Evolutionary conservation across 768 basidiomycete species (phyloP).

Genomic region (Trametes meyenii): DNA sequence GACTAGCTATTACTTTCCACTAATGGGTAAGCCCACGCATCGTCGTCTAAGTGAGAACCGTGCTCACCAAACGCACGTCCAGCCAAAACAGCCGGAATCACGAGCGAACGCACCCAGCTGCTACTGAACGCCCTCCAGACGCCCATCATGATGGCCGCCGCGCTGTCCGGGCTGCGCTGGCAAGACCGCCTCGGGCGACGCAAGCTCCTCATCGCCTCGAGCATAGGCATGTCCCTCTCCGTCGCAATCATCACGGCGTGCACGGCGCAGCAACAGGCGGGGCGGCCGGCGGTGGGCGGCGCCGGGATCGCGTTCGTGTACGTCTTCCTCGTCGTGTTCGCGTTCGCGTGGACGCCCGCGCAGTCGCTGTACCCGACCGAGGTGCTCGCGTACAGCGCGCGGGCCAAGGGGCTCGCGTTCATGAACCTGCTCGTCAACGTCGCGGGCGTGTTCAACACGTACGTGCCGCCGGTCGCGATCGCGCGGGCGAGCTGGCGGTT

Average conservation of each 20-base stretch:
- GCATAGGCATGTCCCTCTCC: slow-evolving; percentile 29
- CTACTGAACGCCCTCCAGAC: slow-evolving; percentile 34
- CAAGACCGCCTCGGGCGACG: slow-evolving; percentile 39
- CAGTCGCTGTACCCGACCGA: slow-evolving; percentile 66
- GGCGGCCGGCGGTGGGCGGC: slow-evolving; percentile 31
- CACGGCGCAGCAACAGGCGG: slow-evolving; percentile 34
- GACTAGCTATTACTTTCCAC: slow-evolving; percentile 35
- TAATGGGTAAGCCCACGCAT: slow-evolving; percentile 27
- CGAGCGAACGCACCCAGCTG: slow-evolving; percentile 31
- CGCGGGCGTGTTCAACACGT: slow-evolving; percentile 76
- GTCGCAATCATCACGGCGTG: slow-evolving; percentile 39
- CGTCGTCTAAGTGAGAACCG: not conserved
- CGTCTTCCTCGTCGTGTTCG: slow-evolving; percentile 27
- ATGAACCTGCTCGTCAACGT: slow-evolving; percentile 71
- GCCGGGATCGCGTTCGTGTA: slow-evolving; percentile 34
- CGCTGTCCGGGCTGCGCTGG: slow-evolving; percentile 36
- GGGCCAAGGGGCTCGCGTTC: slow-evolving; percentile 77
- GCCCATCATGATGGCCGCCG: slow-evolving; percentile 38
- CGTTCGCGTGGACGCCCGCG: slow-evolving; percentile 53
- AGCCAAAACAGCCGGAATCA: slow-evolving; percentile 40
- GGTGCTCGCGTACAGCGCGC: slow-evolving; percentile 67
- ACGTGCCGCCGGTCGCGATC: slow-evolving; percentile 78
- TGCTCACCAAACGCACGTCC: not conserved
- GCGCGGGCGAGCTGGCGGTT: slow-evolving; percentile 45
- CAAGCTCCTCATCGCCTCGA: slow-evolving; percentile 36